Conservation (phyloP, 768 basidiomycete species). For the Rhizopogon rudus region DNA sequence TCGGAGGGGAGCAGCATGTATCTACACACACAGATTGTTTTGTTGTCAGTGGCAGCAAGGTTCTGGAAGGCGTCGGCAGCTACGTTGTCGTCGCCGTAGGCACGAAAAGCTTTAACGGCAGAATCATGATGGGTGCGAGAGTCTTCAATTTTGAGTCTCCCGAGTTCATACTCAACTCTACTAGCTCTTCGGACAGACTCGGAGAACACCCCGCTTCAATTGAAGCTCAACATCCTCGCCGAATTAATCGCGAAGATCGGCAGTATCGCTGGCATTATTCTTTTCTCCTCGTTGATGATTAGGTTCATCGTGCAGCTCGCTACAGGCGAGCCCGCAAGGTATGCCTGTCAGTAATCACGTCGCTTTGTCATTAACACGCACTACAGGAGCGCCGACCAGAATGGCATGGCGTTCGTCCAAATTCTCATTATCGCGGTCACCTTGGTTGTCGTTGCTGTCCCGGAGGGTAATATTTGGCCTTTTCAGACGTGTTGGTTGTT, state of each 20-base stretch:
- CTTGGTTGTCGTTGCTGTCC: constrained; percentile 82
- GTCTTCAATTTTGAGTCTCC: neutral
- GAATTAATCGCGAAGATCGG: constrained; percentile 94
- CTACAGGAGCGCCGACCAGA: constrained; percentile 66
- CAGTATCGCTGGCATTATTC: constrained; percentile 69
- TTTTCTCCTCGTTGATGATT: constrained; percentile 87
- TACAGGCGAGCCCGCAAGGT: constrained; percentile 53
- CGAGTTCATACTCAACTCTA: neutral
- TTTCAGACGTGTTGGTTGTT: neutral
- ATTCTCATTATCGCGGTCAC: constrained; percentile 95
- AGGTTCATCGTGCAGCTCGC: constrained; percentile 90
- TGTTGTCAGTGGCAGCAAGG: constrained; percentile 86
- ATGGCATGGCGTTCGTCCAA: constrained; percentile 87
- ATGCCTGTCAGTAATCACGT: constrained; percentile 5
- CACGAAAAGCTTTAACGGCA: constrained; percentile 88
- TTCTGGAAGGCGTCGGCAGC: constrained; percentile 88
- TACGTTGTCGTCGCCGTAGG: constrained; percentile 95
- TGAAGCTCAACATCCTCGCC: constrained; percentile 91
- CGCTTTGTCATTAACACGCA: neutral
- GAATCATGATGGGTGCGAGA: constrained; percentile 91
- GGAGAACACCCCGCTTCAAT: constrained; percentile 89
- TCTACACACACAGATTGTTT: constrained; percentile 82
- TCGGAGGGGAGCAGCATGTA: constrained; percentile 20
- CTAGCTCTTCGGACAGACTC: constrained; percentile 81
- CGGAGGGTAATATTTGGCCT: constrained; percentile 34